Evolutionary conservation across 345 rosid species (phyloP).

Genomic region (Passiflora organensis): DNA sequence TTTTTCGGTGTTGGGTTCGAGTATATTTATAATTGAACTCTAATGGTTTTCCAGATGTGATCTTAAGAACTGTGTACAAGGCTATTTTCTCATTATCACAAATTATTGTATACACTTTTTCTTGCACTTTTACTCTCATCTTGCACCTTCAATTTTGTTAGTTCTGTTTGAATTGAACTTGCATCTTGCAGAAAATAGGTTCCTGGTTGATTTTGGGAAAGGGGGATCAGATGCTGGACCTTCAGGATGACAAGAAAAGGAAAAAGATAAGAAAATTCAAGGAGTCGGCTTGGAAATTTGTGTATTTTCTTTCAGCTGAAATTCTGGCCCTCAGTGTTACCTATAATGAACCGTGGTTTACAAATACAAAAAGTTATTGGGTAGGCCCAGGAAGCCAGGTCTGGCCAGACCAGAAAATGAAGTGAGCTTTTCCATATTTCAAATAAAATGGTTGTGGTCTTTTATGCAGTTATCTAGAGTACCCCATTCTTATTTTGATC

Average conservation of each 20-base stretch:
- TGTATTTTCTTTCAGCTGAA: constrained; percentile 75
- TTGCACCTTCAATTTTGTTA: too few species aligned
- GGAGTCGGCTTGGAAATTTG: constrained; percentile 92
- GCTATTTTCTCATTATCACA: too few species aligned
- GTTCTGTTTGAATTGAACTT: too few species aligned
- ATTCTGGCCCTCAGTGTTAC: constrained; percentile 52
- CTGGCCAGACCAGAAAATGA: constrained; percentile 86
- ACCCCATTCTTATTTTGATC: background rate
- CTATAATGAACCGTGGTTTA: constrained; percentile 81
- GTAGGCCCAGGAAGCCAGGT: constrained; percentile 72
- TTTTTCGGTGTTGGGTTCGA: too few species aligned
- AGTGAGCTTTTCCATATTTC: constrained; percentile 36
- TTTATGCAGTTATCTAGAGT: background rate
- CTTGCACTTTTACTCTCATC: too few species aligned
- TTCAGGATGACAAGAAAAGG: constrained; percentile 31
- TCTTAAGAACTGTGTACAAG: too few species aligned
- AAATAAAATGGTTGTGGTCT: background rate
- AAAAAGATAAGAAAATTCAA: constrained; percentile 68
- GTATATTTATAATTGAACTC: too few species aligned
- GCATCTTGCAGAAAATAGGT: constrained; percentile 50
- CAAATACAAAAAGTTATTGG: constrained; percentile 67
- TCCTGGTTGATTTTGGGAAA: constrained; percentile 52
- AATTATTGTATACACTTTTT: too few species aligned
- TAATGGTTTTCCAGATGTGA: too few species aligned
- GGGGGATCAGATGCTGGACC: constrained; percentile 26